Evolutionary conservation across 1,139 yeast genomes (phyloP), one percentile per base, ranked within the genome.

Genomic region (Magnusiomyces paraingens): DNA sequence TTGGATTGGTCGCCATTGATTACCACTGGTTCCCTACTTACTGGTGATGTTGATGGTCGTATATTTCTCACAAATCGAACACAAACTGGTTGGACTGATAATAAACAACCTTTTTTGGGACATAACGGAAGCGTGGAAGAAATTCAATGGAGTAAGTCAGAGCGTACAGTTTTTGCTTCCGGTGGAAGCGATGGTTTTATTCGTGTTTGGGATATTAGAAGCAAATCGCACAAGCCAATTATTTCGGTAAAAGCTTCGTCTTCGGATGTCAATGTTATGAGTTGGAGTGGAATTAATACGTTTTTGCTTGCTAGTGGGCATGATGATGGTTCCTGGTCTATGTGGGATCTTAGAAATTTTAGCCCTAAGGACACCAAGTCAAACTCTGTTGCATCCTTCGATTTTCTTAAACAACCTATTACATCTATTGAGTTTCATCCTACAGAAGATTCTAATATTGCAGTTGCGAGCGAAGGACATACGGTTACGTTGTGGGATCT

Each of bases 401-500:
- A 86, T 64, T 94, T 93, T 87, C 99, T 94, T 73, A 87, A 88
- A 70, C 81, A 94, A 50, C 86, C 99, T 32, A 80, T 93, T 64
- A 94, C 99, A 1, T 85, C 96, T 2, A 89, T 93, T 60, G 86
- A 94, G 57, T 93, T 93, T 76, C 91, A 91, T 67, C 99, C 99
- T 51, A 76, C 86, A 61, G 99, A 93, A 68, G 99, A 93, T 71
- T 87, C 96, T 0, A 89, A 91, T 58, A 81, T 93, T 55, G 97
- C 98, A 1, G 98, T 93, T 21, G 90, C 95, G 4, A 88, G 96
- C 1, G 98, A 91, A 69, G 99, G 94, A 70, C 89, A 89, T 68
- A 93, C 98, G 12, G 98, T 93, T 8, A 90, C 98, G 1, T 75
- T 93, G 59, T 93, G 99, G 99, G 97, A 90, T 74, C 77, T 90